Evolutionary conservation across 129 eudicot genomes (phyloP).

Genomic region (Kitagawia praeruptora): DNA sequence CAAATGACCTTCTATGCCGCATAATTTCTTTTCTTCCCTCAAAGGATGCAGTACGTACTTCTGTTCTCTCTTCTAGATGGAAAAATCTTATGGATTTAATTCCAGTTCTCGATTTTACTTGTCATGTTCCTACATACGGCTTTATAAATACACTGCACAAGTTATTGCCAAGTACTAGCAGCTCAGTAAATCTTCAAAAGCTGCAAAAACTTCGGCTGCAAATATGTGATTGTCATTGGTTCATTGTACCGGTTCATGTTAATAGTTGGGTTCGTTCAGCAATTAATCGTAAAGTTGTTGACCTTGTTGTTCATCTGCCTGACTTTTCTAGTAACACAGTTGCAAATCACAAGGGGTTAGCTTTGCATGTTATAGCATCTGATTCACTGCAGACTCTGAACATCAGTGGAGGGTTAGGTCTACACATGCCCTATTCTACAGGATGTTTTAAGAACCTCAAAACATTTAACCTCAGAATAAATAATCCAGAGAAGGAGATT

Average conservation of each 20-base stretch:
- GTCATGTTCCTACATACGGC: not conserved
- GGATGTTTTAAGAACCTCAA: not conserved
- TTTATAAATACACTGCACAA: not conserved
- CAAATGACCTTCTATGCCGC: not conserved
- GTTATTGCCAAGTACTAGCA: not conserved
- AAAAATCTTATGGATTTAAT: not conserved
- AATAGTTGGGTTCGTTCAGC: not conserved
- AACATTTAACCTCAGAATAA: not conserved
- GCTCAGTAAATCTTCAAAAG: not conserved
- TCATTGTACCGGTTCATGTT: not conserved
- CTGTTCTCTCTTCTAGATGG: not conserved
- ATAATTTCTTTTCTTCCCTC: not conserved
- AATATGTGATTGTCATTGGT: not conserved
- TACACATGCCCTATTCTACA: not conserved
- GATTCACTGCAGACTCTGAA: not conserved
- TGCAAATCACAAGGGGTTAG: not conserved
- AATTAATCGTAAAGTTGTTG: not conserved
- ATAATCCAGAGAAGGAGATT: not conserved
- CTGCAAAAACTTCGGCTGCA: not conserved
- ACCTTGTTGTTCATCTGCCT: not conserved
- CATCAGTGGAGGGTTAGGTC: not conserved
- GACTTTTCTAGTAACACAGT: not conserved
- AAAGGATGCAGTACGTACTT: not conserved
- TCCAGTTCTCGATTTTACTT: not conserved
- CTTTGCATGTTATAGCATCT: not conserved